Evolutionary conservation across 306 rosid species (phyloP), one percentile per base, ranked within the genome.

Genomic region (Boehmeria nivea): DNA sequence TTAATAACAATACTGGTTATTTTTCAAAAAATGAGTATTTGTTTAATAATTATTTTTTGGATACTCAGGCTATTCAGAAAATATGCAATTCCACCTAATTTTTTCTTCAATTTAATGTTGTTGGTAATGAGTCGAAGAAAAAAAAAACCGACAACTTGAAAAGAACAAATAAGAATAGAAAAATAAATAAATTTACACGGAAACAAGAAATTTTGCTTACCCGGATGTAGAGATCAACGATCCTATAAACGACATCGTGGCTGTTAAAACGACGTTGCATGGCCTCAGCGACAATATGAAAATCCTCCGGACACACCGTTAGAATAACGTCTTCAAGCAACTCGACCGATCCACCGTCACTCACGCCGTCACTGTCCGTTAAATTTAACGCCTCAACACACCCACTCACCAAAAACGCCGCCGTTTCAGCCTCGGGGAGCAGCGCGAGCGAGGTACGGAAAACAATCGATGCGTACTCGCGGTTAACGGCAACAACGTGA

Each of bases 361-460:
- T 45, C 13, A 50, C 33, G 14, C 64, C 72, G 2, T 17, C 54
- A 10, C 60, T 72, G 0, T 18, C 68, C 12, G 59, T 80, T 24
- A 75, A 59, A 48, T 74, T 55, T 67, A 88, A 17, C 5, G 84
- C 78, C 54, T 81, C 94, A 33, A 84, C 61, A 20, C 95, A 90
- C 48, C 84, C 69, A 53, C 95, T 90, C 8, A 68, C 68, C 1
- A 90, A 61, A 67, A 61, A 72, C 64, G 88, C 80, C 11, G 69
- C 71, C 69, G 94, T 89, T 83, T 89, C 97, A 0, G 84, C 83
- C n/a, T 86, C 95, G 0, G 97, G 97, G 51, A 90, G 94, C 65
- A 90, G 51, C 14, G 71, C 14, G 47, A 90, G 21, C 50, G 94
- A 81, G 52, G 97, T 79, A 3, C 88, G 86, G 47, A 90, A 78